A percentile compares a stretch with the other conserved stretches of the same genome.
Conservation (phyloP, 108 stramenopile species). For the Cyclostephanos invisitatus region DNA sequence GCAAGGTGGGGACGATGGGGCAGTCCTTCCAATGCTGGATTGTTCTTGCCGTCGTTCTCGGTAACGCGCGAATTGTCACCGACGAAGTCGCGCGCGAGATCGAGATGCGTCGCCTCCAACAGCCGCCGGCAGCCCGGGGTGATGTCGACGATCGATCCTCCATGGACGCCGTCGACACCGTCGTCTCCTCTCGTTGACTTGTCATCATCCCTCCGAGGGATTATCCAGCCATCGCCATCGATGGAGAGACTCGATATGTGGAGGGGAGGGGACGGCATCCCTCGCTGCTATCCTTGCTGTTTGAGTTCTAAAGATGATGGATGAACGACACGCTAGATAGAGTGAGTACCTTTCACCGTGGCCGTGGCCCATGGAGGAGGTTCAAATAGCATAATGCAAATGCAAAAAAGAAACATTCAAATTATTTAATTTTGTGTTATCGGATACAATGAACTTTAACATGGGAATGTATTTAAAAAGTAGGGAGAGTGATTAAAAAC, state of each 20-base stretch:
- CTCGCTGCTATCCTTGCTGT: background rate
- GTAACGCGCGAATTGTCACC: background rate
- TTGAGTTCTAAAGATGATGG: background rate
- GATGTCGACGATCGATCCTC: background rate
- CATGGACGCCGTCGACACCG: too few relatives aligned
- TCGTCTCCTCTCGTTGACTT: background rate
- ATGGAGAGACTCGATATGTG: constrained; percentile 39
- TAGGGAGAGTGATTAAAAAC: too few relatives aligned
- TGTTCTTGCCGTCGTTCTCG: background rate
- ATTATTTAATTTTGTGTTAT: too few relatives aligned
- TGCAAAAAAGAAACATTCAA: too few relatives aligned
- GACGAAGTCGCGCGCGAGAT: constrained; percentile 9
- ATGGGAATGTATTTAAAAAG: too few relatives aligned
- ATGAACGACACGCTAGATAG: too few relatives aligned
- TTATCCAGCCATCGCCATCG: constrained; percentile 36
- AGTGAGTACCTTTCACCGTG: background rate
- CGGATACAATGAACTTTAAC: too few relatives aligned
- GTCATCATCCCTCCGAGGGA: background rate
- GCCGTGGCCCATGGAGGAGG: too few relatives aligned
- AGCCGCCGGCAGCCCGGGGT: constrained; percentile 14
- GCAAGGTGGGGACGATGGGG: constrained; percentile 1
- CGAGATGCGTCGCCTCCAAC: constrained; percentile 1
- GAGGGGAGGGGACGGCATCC: constrained; percentile 21
- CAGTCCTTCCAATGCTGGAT: constrained; percentile 13
- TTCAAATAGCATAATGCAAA: too few relatives aligned